phyloP scores from a whole-genome alignment of 768 basidiomycete genomes.

The Coprinellus aureogranulatus region DNA sequence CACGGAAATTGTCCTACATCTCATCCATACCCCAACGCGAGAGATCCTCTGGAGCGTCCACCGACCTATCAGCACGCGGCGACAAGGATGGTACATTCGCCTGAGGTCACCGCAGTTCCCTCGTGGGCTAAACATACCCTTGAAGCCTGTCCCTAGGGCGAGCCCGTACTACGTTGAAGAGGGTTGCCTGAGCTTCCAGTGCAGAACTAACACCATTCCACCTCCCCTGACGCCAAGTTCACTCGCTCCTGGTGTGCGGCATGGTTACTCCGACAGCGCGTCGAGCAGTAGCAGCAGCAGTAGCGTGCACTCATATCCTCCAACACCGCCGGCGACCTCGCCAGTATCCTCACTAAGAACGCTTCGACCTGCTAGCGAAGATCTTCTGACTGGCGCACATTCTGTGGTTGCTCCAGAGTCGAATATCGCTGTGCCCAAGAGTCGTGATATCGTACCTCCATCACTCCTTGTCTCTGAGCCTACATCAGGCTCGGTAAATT shows the following conservation, averaged over 20 bases:
- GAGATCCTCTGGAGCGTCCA: slow-evolving; percentile 74
- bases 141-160: slow-evolving; percentile 47
- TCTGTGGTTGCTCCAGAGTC: neutral
- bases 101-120: slow-evolving; percentile 71
- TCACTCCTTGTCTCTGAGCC: neutral
- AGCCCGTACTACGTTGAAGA: slow-evolving; percentile 46
- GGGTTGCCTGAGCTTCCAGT: slow-evolving; percentile 51
- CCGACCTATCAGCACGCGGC: slow-evolving; percentile 47
- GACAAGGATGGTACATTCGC: slow-evolving; percentile 81
- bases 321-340: slow-evolving; percentile 42
- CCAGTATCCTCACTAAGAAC: slow-evolving; percentile 5
- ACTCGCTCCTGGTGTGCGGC: neutral
- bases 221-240: neutral
- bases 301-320: slow-evolving; percentile 57
- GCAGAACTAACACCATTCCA: slow-evolving; percentile 43
- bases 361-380: neutral
- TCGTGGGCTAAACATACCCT: slow-evolving; percentile 54
- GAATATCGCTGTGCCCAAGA: neutral
- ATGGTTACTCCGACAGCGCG: neutral
- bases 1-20: slow-evolving; percentile 4
- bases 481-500: neutral
- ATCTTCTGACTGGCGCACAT: neutral
- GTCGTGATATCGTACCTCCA: neutral
- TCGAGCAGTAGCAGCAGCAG: slow-evolving; percentile 41
- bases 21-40: slow-evolving; percentile 62